phyloP scores from a whole-genome alignment of 176 grass and related monocot genomes.

The Oryza meridionalis region DNA sequence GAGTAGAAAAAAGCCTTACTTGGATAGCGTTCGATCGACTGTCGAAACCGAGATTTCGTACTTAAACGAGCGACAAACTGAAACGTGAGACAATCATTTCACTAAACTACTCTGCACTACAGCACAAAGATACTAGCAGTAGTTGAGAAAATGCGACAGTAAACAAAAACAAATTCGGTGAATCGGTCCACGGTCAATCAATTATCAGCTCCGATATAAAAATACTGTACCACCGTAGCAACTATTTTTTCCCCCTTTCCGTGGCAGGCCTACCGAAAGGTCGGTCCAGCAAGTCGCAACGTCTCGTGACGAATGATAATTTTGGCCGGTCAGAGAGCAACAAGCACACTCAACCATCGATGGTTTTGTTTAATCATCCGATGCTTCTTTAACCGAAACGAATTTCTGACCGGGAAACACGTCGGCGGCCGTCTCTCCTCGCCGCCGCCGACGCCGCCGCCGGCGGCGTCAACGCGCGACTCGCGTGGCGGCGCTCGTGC shows the following conservation, averaged over 20 bases:
- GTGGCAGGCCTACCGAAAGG: background rate
- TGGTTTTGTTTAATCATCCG: background rate
- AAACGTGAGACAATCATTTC: background rate
- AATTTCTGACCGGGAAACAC: background rate
- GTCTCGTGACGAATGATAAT: background rate
- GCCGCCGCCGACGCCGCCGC: too few species aligned
- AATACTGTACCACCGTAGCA: background rate
- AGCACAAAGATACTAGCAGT: background rate
- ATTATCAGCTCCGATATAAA: background rate
- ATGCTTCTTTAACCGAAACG: background rate
- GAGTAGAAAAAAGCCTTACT: background rate
- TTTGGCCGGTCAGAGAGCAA: conserved; percentile 10
- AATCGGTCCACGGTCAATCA: background rate
- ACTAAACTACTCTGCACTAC: background rate
- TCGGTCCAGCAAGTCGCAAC: background rate
- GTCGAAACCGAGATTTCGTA: background rate
- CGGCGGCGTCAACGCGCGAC: too few species aligned
- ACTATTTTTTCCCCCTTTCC: background rate
- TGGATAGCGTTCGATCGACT: background rate
- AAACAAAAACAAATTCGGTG: background rate
- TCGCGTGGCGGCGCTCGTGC: too few species aligned
- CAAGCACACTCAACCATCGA: background rate
- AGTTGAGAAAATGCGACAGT: background rate
- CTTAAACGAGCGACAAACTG: background rate
- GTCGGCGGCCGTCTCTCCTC: background rate